Evolutionary conservation across 768 basidiomycete genomes (phyloP).

Genomic region (Bullera alba): DNA sequence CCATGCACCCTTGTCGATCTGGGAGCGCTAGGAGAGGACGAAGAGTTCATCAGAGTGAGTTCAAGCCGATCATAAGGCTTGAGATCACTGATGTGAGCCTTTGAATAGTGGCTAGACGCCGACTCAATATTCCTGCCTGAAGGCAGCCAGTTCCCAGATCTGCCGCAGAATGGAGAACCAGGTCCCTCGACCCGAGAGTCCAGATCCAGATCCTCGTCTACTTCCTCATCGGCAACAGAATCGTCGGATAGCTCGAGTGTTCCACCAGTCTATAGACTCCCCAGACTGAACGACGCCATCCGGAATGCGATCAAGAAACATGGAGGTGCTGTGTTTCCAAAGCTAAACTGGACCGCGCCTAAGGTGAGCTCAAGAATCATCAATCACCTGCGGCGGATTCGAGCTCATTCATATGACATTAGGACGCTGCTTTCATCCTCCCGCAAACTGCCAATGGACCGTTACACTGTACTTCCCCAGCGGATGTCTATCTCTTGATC

Average conservation of each 20-base stretch:
- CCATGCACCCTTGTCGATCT: conserved; percentile 25
- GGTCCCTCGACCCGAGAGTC: background rate
- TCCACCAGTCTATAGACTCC: conserved; percentile 54
- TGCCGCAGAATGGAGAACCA: too few relatives aligned
- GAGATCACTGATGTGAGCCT: background rate
- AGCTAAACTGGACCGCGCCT: conserved; percentile 93
- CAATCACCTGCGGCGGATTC: conserved; percentile 1
- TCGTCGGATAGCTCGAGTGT: conserved; percentile 7
- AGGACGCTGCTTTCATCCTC: conserved; percentile 91
- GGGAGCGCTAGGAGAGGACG: conserved; percentile 21
- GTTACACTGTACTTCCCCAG: conserved; percentile 75
- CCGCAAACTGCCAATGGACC: conserved; percentile 63
- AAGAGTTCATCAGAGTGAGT: conserved; percentile 26
- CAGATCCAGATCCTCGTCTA: background rate
- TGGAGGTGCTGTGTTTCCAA: conserved; percentile 77
- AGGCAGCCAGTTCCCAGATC: conserved; percentile 27
- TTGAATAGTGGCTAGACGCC: conserved; percentile 33
- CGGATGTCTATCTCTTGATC: conserved; percentile 83
- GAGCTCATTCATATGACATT: conserved; percentile 2
- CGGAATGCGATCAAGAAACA: conserved; percentile 60
- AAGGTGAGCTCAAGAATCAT: conserved; percentile 53
- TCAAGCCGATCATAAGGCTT: background rate
- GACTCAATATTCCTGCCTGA: conserved; percentile 38
- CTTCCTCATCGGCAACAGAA: background rate
- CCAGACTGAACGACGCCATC: conserved; percentile 70